Evolutionary conservation across 495 filamentous ascomycete species (phyloP).

Genomic region (Podospora anserina): DNA sequence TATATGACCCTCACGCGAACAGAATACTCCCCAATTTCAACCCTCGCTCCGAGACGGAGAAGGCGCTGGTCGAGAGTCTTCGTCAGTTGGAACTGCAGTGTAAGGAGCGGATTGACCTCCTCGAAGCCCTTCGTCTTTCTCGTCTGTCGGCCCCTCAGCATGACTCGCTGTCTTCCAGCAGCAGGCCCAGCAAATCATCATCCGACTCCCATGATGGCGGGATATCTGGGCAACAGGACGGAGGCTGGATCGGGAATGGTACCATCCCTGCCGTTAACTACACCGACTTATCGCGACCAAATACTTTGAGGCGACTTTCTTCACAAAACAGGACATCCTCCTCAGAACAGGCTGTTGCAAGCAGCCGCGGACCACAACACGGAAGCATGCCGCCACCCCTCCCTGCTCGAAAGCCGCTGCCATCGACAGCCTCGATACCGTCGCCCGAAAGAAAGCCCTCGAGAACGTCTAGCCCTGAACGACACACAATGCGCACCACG

Average conservation of each 20-base stretch:
- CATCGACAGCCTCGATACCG: slow-evolving; percentile 19
- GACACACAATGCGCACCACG: slow-evolving; percentile 79
- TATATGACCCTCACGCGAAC: slow-evolving; percentile 82
- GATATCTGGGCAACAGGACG: slow-evolving; percentile 32
- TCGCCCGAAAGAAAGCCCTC: slow-evolving; percentile 44
- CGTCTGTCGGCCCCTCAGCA: slow-evolving; percentile 55
- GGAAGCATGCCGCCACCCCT: slow-evolving; percentile 31
- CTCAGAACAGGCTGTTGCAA: slow-evolving; percentile 38
- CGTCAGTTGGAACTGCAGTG: slow-evolving; percentile 84
- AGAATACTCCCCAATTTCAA: slow-evolving; percentile 64
- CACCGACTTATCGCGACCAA: slow-evolving; percentile 68
- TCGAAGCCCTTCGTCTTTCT: slow-evolving; percentile 77
- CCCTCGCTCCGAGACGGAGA: slow-evolving; percentile 81
- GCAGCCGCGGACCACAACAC: slow-evolving; percentile 17
- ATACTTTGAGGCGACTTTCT: slow-evolving; percentile 59
- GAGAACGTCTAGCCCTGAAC: slow-evolving; percentile 77
- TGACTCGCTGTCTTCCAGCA: slow-evolving; percentile 19
- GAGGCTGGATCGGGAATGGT: slow-evolving; percentile 70
- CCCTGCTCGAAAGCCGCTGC: slow-evolving; percentile 30
- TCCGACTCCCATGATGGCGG: slow-evolving; percentile 31
- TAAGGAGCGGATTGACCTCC: slow-evolving; percentile 85
- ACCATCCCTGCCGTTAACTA: slow-evolving; percentile 78
- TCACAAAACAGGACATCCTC: slow-evolving; percentile 51
- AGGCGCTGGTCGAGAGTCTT: slow-evolving; percentile 74
- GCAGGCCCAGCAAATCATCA: slow-evolving; percentile 7